Percentiles rank a stretch among this genome's conserved stretches.
Evolutionary conservation across 371 early-diverging fungal genomes (phyloP).

Genomic region (Umbelopsis sp.): DNA sequence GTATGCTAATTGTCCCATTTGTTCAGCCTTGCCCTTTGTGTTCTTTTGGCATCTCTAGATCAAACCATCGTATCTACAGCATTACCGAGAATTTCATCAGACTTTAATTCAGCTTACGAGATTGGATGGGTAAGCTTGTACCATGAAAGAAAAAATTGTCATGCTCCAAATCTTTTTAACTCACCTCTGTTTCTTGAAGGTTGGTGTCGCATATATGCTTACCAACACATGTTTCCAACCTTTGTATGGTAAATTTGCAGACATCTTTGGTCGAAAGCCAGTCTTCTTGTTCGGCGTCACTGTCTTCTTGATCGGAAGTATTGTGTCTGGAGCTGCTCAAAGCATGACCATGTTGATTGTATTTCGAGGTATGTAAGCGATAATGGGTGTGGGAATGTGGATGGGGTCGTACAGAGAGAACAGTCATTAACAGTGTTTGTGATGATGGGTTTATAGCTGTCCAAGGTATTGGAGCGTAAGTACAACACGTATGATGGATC

Average conservation of each 20-base stretch:
- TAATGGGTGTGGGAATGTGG: neutral
- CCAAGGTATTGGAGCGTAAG: conserved; percentile 25
- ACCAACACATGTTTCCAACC: conserved; percentile 65
- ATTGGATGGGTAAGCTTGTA: conserved; percentile 61
- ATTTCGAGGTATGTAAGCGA: conserved; percentile 25
- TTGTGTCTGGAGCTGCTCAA: conserved; percentile 60
- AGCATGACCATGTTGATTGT: conserved; percentile 59
- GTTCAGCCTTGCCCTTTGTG: conserved; percentile 39
- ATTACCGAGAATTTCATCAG: conserved; percentile 70
- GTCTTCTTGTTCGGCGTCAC: conserved; percentile 55
- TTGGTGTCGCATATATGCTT: conserved; percentile 65
- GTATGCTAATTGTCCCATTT: neutral
- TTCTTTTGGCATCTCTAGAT: conserved; percentile 68
- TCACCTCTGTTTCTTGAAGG: conserved; percentile 15
- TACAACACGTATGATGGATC: too few relatives aligned
- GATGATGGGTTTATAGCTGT: conserved; percentile 5
- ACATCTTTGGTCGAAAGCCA: conserved; percentile 67
- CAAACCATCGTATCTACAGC: conserved; percentile 77
- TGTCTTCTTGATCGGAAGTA: conserved; percentile 59
- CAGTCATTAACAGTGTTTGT: neutral
- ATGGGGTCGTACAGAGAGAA: neutral
- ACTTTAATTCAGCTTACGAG: conserved; percentile 59
- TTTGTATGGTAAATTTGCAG: conserved; percentile 59
- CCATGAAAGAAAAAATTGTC: too few relatives aligned
- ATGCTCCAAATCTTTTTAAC: neutral